A percentile compares a stretch with the other conserved stretches of the same genome.
Evolutionary conservation across 805 yeast species (phyloP).

Genomic region (Kazachstania africana): DNA sequence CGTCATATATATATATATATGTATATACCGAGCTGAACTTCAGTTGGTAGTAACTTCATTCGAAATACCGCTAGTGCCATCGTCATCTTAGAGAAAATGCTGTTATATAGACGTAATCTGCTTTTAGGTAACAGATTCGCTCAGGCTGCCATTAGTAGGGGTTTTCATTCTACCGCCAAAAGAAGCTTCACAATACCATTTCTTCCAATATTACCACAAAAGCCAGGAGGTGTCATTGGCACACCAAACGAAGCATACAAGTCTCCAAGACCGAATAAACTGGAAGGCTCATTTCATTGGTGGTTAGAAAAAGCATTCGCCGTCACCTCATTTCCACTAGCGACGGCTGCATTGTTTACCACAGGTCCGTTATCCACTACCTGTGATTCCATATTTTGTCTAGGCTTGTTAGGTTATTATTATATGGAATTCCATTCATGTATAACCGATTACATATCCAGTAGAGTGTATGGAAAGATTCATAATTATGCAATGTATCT

Average conservation of each 20-base stretch:
- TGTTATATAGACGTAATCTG: no score
- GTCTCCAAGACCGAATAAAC: slow-evolving; percentile 48
- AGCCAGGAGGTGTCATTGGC: slow-evolving; percentile 87
- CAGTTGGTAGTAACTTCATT: no score
- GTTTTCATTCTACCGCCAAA: slow-evolving; percentile 19
- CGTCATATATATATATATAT: no score
- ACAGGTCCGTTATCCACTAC: slow-evolving; percentile 57
- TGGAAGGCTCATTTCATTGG: slow-evolving; percentile 91
- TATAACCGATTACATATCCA: slow-evolving; percentile 85
- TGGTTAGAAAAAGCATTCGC: slow-evolving; percentile 69
- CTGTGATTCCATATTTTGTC: slow-evolving; percentile 59
- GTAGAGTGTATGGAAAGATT: slow-evolving; percentile 70
- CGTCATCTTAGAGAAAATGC: no score
- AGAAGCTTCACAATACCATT: slow-evolving; percentile 33
- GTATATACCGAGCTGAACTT: no score
- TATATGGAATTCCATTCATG: slow-evolving; percentile 84
- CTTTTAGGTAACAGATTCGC: background rate
- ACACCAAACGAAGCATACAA: slow-evolving; percentile 81
- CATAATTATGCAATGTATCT: slow-evolving; percentile 57
- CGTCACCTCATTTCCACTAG: slow-evolving; percentile 63
- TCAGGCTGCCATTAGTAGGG: slow-evolving; percentile 4
- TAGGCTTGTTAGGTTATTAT: slow-evolving; percentile 60
- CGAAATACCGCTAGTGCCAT: no score
- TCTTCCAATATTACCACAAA: slow-evolving; percentile 58
- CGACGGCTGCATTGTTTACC: slow-evolving; percentile 60